These are phyloP conservation scores for Chlamydomonas reinhardtii DNA, from an alignment of 163 green algal species.

Conservation along the genomic window DNA sequence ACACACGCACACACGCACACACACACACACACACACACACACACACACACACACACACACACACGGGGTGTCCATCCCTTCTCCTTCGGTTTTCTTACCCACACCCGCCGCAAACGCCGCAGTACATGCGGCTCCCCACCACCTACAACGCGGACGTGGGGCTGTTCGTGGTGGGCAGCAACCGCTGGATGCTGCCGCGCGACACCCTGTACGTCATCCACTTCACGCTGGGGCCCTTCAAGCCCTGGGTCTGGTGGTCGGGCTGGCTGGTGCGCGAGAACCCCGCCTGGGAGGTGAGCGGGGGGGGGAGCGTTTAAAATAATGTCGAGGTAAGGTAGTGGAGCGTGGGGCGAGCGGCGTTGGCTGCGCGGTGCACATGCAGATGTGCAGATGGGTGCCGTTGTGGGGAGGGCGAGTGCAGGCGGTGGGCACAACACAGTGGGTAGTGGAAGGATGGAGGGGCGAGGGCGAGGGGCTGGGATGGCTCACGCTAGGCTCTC, in stretches of 20 bases:
- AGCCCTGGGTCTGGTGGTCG: constrained; percentile 86
- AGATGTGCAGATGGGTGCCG: no score
- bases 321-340: no score
- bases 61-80: no score
- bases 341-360: no score
- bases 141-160: constrained; percentile 84
- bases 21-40: no score
- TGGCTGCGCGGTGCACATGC: no score
- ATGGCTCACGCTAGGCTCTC: no score
- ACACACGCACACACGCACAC: no score
- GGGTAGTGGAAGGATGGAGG: background rate
- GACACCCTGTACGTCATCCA: constrained; percentile 76
- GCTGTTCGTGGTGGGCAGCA: constrained; percentile 78
- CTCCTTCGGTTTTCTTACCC: no score
- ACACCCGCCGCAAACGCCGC: background rate
- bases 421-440: no score
- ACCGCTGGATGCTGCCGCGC: constrained; percentile 68
- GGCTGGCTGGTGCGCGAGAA: constrained; percentile 72
- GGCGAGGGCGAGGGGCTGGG: constrained; percentile 44
- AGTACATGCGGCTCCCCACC: constrained; percentile 77
- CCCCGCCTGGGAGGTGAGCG: constrained; percentile 58
- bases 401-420: background rate
- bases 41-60: no score
- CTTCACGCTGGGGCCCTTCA: constrained; percentile 83
- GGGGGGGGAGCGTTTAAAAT: background rate